Conservation (phyloP, 2,329 filamentous ascomycete genomes). For the Trichoderma simmonsii region DNA sequence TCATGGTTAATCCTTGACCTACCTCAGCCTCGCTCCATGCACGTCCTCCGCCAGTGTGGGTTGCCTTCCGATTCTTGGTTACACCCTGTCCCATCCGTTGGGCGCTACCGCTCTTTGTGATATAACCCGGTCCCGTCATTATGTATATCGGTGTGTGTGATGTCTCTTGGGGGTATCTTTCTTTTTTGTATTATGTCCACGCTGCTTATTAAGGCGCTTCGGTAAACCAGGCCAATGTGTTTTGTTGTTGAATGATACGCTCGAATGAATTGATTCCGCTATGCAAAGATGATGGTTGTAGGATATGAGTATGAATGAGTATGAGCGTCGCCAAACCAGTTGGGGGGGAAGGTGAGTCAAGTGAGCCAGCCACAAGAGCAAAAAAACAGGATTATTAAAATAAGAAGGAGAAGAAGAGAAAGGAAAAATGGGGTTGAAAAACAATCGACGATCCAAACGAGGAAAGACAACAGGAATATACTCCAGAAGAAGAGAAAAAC, state of each 20-base stretch:
- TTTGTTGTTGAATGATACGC: not conserved
- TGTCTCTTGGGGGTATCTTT: not conserved
- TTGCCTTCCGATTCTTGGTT: constrained; percentile 63
- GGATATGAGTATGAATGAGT: not conserved
- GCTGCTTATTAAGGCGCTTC: not conserved
- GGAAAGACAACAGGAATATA: not conserved
- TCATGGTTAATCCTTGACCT: constrained; percentile 28
- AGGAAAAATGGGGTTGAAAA: not conserved
- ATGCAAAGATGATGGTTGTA: not conserved
- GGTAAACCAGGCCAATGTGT: not conserved
- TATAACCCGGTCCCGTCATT: constrained; percentile 45
- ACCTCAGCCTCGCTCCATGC: constrained; percentile 88
- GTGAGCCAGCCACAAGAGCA: constrained; percentile 31
- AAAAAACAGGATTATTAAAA: constrained; percentile 30
- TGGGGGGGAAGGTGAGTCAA: constrained; percentile 20
- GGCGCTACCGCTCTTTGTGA: constrained; percentile 51
- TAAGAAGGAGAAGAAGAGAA: not conserved
- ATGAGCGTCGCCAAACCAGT: not conserved
- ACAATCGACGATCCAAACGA: not conserved
- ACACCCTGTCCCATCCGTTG: constrained; percentile 59
- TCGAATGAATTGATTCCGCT: not conserved
- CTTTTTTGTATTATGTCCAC: not conserved
- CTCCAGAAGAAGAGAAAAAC: not conserved
- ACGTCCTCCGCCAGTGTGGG: constrained; percentile 70
- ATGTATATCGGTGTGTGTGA: constrained; percentile 32